Evolutionary conservation across 306 rosid species (phyloP).

Genomic region (Canavalia ensiformis): DNA sequence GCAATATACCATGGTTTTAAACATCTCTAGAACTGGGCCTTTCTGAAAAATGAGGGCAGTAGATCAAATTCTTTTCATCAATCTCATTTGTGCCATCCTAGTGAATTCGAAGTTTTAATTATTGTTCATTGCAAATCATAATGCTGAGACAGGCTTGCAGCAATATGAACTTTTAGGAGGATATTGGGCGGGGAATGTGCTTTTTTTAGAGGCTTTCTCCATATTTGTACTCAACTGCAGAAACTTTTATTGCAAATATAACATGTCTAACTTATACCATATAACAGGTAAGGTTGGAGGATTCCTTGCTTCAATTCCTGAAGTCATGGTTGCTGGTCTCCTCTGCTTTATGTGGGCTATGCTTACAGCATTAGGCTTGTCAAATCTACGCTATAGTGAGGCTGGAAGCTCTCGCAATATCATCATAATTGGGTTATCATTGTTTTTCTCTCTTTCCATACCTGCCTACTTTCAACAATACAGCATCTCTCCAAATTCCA

Average conservation of each 20-base stretch:
- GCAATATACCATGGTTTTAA: constrained; percentile 31
- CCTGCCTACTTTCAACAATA: constrained; percentile 99
- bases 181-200: constrained; percentile 17
- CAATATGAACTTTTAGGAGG: not conserved
- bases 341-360: constrained; percentile 99
- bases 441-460: constrained; percentile 92
- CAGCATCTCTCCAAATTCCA: constrained; percentile 84
- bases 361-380: constrained; percentile 95
- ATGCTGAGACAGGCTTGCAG: not conserved
- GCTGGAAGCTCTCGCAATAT: constrained; percentile 99
- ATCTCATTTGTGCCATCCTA: constrained; percentile 13
- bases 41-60: constrained; percentile 14
- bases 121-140: not conserved
- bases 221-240: not conserved
- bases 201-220: not conserved
- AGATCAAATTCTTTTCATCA: not conserved
- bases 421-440: constrained; percentile 91
- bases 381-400: constrained; percentile 98
- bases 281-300: constrained; percentile 96
- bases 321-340: constrained; percentile 97
- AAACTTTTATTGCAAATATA: not conserved
- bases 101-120: constrained; percentile 6
- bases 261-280: constrained; percentile 28
- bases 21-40: constrained; percentile 4
- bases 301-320: constrained; percentile 93